phyloP scores from a whole-genome alignment of 208 protist genomes.

The Tetramitus jugosus region DNA sequence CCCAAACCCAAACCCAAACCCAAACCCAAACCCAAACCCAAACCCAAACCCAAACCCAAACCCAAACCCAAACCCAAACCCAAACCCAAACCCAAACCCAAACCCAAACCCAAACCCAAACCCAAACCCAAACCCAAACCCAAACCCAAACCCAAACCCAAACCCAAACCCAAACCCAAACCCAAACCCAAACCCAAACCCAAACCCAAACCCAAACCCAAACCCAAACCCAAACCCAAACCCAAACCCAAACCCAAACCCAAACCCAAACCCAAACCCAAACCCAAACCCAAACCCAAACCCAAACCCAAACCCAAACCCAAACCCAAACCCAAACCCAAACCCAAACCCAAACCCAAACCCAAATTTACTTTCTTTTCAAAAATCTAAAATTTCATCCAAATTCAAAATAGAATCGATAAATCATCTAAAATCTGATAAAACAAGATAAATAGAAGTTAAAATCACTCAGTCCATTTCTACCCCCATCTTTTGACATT shows the following conservation, averaged over 20 bases:
- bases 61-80: slow-evolving; percentile 19
- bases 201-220: slow-evolving; percentile 26
- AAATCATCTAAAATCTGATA: too few species aligned
- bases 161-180: slow-evolving; percentile 18
- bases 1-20: slow-evolving; percentile 19
- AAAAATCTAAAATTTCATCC: too few species aligned
- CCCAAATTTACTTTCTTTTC: too few species aligned
- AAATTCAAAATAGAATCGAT: too few species aligned
- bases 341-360: slow-evolving; percentile 32
- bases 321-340: slow-evolving; percentile 32
- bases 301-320: slow-evolving; percentile 34
- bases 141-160: slow-evolving; percentile 18
- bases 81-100: slow-evolving; percentile 18
- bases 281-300: slow-evolving; percentile 33
- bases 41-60: slow-evolving; percentile 18
- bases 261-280: slow-evolving; percentile 33
- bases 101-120: slow-evolving; percentile 18
- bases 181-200: slow-evolving; percentile 19
- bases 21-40: slow-evolving; percentile 18
- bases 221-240: slow-evolving; percentile 29
- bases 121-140: slow-evolving; percentile 19
- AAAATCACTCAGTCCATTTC: too few species aligned
- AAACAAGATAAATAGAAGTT: too few species aligned
- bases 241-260: slow-evolving; percentile 33
- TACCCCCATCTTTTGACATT: too few species aligned